Conservation (phyloP, 164 flowering plant species). For the Vitis riparia region DNA sequence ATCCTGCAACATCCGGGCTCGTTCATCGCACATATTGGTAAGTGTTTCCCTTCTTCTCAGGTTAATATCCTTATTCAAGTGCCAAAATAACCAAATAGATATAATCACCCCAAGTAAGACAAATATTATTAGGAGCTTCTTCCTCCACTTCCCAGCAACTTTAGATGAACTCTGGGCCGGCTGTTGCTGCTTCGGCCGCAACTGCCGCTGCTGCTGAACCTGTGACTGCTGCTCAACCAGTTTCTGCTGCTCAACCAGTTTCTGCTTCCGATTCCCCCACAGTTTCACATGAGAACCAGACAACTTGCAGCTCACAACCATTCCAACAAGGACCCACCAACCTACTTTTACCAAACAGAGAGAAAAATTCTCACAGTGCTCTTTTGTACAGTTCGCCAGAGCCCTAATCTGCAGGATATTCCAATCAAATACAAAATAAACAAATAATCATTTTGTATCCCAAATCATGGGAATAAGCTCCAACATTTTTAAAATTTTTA, state of each 20-base stretch:
- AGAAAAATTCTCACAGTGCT: conserved; percentile 15
- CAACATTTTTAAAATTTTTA: not conserved
- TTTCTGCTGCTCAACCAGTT: conserved; percentile 13
- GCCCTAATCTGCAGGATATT: conserved; percentile 15
- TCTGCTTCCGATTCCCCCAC: conserved; percentile 21
- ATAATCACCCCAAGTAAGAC: conserved; percentile 41
- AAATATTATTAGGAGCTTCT: conserved; percentile 51
- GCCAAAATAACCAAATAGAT: conserved; percentile 58
- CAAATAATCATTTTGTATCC: not conserved
- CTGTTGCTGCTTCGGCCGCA: conserved; percentile 39
- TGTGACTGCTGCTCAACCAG: conserved; percentile 15
- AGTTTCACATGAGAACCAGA: conserved; percentile 21
- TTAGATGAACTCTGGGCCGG: conserved; percentile 32
- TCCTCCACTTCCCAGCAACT: conserved; percentile 69
- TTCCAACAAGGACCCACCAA: conserved; percentile 48
- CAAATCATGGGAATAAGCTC: not conserved
- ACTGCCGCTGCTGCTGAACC: conserved; percentile 24
- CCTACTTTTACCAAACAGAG: conserved; percentile 29
- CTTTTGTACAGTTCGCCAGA: conserved; percentile 13
- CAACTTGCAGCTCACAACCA: conserved; percentile 35
- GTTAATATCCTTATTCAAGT: conserved; percentile 34
- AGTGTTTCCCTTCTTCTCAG: conserved; percentile 62
- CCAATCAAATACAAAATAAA: conserved; percentile 25
- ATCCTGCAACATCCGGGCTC: conserved; percentile 96
- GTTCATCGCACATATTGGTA: conserved; percentile 88